Percentiles rank a stretch among this genome's conserved stretches.
phyloP scores from a whole-genome alignment of 2,329 filamentous ascomycete genomes.

The Hypomyces rosellus region DNA sequence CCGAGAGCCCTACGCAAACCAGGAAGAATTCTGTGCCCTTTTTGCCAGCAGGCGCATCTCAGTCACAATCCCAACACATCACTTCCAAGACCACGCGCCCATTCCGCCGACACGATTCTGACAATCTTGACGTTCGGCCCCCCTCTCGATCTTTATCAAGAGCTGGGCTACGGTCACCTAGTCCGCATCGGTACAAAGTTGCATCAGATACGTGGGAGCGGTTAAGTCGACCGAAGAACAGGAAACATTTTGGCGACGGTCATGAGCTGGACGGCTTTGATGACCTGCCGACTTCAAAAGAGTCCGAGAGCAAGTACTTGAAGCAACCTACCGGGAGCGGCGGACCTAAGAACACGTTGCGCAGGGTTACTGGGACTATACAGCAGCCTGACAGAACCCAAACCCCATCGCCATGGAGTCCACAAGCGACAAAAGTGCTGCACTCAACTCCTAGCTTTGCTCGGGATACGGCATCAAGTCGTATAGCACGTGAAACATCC shows the following conservation, averaged over 20 bases:
- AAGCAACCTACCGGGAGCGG: conserved; percentile 71
- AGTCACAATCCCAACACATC: conserved; percentile 71
- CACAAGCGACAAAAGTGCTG: conserved; percentile 50
- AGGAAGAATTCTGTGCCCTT: conserved; percentile 66
- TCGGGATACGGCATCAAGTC: conserved; percentile 58
- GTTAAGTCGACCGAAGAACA: conserved; percentile 60
- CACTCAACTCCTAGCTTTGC: conserved; percentile 57
- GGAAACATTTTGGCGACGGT: conserved; percentile 73
- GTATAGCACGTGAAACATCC: conserved; percentile 57
- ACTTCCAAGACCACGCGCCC: conserved; percentile 63
- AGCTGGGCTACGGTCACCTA: conserved; percentile 53
- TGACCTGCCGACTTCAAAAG: conserved; percentile 82
- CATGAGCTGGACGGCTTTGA: conserved; percentile 91
- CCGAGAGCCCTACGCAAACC: conserved; percentile 44
- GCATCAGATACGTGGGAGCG: conserved; percentile 55
- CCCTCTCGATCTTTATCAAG: conserved; percentile 53
- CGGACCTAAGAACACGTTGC: conserved; percentile 57
- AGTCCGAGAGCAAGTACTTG: conserved; percentile 73
- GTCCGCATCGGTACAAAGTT: conserved; percentile 43
- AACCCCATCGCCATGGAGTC: conserved; percentile 47
- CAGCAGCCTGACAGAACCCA: conserved; percentile 47
- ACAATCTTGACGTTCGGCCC: conserved; percentile 56
- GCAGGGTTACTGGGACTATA: conserved; percentile 51
- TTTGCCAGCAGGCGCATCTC: conserved; percentile 67
- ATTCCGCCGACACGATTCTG: conserved; percentile 78